phyloP scores from a whole-genome alignment of 345 rosid genomes.

The Salix arbutifolia region DNA sequence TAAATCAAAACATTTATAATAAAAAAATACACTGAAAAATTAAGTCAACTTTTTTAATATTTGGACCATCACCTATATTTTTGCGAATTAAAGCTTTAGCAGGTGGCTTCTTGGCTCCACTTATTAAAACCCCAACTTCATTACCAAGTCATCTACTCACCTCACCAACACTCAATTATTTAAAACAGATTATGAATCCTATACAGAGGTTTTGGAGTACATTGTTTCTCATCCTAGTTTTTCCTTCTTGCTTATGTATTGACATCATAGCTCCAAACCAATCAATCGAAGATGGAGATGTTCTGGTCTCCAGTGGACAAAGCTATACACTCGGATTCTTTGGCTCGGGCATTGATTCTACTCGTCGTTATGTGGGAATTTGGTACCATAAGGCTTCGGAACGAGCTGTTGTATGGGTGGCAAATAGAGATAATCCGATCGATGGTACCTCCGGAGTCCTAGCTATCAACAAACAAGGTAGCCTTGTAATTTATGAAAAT shows the following conservation, averaged over 20 bases:
- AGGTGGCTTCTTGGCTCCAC: not conserved
- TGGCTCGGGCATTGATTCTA: not conserved
- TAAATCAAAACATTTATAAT: no score
- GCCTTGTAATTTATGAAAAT: not conserved
- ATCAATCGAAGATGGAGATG: constrained; percentile 1
- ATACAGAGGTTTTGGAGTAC: not conserved
- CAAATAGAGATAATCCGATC: constrained; percentile 6
- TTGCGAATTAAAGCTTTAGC: no score
- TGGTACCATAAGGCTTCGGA: constrained; percentile 8
- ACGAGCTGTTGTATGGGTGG: constrained; percentile 12
- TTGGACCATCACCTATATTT: no score
- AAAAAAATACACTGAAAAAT: no score
- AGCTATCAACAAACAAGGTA: not conserved
- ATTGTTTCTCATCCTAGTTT: not conserved
- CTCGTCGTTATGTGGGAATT: constrained; percentile 13
- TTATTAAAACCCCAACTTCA: not conserved
- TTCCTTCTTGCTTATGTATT: not conserved
- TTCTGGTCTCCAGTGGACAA: not conserved
- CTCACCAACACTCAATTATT: no score
- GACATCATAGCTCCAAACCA: not conserved
- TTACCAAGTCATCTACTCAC: not conserved
- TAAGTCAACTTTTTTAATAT: no score
- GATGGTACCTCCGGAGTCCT: constrained; percentile 8
- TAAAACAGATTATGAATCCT: not conserved
- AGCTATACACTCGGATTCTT: constrained; percentile 9